These are phyloP conservation scores for Wallacemonas sp. DNA, from an alignment of 208 protist species.

Conservation along the genomic window DNA sequence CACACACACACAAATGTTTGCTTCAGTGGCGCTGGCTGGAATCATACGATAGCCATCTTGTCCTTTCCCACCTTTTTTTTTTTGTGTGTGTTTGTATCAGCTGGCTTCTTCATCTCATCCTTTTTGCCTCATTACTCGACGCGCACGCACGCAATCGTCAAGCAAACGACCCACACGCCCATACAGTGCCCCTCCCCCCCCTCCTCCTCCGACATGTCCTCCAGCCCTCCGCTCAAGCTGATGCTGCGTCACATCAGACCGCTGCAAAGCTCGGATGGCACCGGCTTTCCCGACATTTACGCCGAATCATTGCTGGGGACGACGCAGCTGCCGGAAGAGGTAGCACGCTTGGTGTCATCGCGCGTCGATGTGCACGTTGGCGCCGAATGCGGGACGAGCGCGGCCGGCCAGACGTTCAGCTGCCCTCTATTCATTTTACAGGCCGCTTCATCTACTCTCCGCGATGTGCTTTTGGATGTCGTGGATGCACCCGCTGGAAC, in stretches of 20 bases:
- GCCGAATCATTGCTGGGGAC: not conserved
- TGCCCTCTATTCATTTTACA: slow-evolving; percentile 47
- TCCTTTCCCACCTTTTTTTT: too few relatives aligned
- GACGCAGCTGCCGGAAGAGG: not conserved
- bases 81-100: too few relatives aligned
- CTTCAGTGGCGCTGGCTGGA: not conserved
- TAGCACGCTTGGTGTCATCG: slow-evolving; percentile 3
- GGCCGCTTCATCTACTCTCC: slow-evolving; percentile 32
- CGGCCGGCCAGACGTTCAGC: slow-evolving; percentile 14
- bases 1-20: not conserved
- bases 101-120: too few relatives aligned
- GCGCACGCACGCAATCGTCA: too few relatives aligned
- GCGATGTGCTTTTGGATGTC: slow-evolving; percentile 36
- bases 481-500: slow-evolving; percentile 9
- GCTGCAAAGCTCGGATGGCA: not conserved
- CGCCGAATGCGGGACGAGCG: not conserved
- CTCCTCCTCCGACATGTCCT: not conserved
- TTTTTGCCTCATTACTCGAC: too few relatives aligned
- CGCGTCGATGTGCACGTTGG: slow-evolving; percentile 26
- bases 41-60: too few relatives aligned
- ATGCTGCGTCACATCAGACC: not conserved
- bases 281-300: not conserved
- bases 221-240: not conserved
- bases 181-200: too few relatives aligned
- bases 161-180: too few relatives aligned